Base-by-base conservation (phyloP, 805 yeast genomes). In the Osmozyma mogii region DNA sequence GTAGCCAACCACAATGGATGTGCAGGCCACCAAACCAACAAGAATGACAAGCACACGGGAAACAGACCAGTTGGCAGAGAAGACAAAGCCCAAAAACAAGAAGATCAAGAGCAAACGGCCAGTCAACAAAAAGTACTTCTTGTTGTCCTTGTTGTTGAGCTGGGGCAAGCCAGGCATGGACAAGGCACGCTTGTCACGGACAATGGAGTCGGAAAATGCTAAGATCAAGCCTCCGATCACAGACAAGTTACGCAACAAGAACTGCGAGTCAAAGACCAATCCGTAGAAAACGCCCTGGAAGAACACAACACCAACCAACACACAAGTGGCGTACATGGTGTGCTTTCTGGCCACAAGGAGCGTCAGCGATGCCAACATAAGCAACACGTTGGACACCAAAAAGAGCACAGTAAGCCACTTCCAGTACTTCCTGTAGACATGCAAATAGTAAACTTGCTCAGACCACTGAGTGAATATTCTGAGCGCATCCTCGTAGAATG, bases 141-240 rank as follows among this genome's bases (percentile, higher is more conserved):
- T 81, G 50, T 69, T 67, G 61, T 85, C 84, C 55, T 81, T 67
- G 50, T 72, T 56, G 58, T 80, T 71, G 54, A 79, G 60, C 73
- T 75, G 71, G 28, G 88, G 88, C 44, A 81, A 63, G 3, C 89
- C 92, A 3, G 92, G 84, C 70, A 80, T 66, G 22, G 72, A 55
- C 51, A 68, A 71, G 37, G 67, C 65, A 61, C 81, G 70, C 59
- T 68, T 78, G 60, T 72, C 85, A 40, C 84, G 75, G 16, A 84
- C 88, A 44, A 88, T 69, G 6, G 89, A 77, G 53, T 89, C 96
- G 32, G 89, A 75, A 35, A 85, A 73, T 5, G 89, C 95, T 47
- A 89, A 73, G 43, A 89, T 61, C 39, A 89, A 69, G 5, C 97
- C 97, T 26, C 98, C 98, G 41, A 85, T 78, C 29, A 89, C 89